phyloP scores from a whole-genome alignment of 2,329 filamentous ascomycete species.

The Pseudogymnoascus sp. region DNA sequence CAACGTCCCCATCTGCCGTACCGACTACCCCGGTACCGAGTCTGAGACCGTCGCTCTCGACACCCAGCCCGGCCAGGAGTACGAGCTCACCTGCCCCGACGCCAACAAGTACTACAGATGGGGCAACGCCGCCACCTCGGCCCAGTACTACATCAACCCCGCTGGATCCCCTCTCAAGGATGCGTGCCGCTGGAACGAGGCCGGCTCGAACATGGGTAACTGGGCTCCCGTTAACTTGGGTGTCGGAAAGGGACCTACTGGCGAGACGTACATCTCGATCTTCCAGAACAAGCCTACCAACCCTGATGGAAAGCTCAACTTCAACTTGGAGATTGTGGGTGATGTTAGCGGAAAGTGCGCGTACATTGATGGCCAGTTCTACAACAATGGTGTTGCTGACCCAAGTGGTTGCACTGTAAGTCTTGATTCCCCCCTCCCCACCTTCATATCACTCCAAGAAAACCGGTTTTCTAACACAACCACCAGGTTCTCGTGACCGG shows the following conservation, averaged over 20 bases:
- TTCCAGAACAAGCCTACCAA: slow-evolving; percentile 75
- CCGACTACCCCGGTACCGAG: slow-evolving; percentile 92
- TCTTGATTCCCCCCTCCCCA: slow-evolving; percentile 11
- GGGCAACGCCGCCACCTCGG: slow-evolving; percentile 68
- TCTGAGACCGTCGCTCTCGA: slow-evolving; percentile 74
- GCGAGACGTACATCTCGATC: slow-evolving; percentile 72
- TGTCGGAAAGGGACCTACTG: slow-evolving; percentile 59
- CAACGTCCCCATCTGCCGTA: slow-evolving; percentile 76
- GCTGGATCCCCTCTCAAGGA: slow-evolving; percentile 58
- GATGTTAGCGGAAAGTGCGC: slow-evolving; percentile 31
- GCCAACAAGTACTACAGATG: slow-evolving; percentile 70
- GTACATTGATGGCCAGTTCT: slow-evolving; percentile 26
- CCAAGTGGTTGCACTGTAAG: slow-evolving; percentile 31
- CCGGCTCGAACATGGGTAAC: slow-evolving; percentile 61
- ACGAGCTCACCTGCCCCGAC: slow-evolving; percentile 68
- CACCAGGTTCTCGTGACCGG: slow-evolving; percentile 2
- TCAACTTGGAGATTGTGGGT: slow-evolving; percentile 70
- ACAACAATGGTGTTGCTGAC: slow-evolving; percentile 24
- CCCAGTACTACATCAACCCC: slow-evolving; percentile 96
- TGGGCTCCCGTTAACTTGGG: slow-evolving; percentile 83
- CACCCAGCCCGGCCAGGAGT: slow-evolving; percentile 50
- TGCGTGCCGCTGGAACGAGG: slow-evolving; percentile 70
- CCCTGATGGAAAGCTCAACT: slow-evolving; percentile 57
- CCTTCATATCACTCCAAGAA: neutral
- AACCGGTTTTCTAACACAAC: neutral